Base-by-base conservation (phyloP, 495 filamentous ascomycete genomes). In the Neurospora discreta region DNA sequence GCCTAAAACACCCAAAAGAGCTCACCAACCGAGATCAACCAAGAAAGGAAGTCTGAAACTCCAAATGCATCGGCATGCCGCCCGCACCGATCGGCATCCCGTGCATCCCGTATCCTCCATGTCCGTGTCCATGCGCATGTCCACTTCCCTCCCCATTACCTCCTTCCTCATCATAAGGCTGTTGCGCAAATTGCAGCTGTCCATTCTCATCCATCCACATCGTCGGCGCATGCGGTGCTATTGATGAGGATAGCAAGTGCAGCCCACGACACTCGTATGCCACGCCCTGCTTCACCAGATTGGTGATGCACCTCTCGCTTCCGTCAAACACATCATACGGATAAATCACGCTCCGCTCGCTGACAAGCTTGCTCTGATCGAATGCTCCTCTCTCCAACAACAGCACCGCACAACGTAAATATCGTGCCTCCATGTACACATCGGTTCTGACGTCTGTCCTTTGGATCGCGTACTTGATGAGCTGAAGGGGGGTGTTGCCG, bases 391-490 rank as follows among this genome's bases (percentile, higher is more conserved):
- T 74, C 68, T 80, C 78, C 10, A 80, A 69, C 10, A 80, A 44
- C 11, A 80, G n/a, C 15, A 80, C 78, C 5, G 78, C 78, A 33
- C 78, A 80, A 3, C 78, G 74, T 39, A 80, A 73, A 44, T 80
- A 80, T 10, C 77, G 72, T 1, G 78, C 78, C 71, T 80, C 78
- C 78, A 80, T 80, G 75, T 80, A 77, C 33, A 80, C 77, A 46
- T 80, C 78, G 9, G 77, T 77, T 30, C 76, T 71, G n/a, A 80
- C 78, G 44, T 80, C 78, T 43, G 78, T 80, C 8, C 78, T 76
- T 69, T 80, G 78, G 26, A 80, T 80, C 70, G 77, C 78, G 58
- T 78, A 80, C 71, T 80, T 80, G 72, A 80, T 72, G 9, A 80
- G 78, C 71, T 80, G 78, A 39, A 80, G 72, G 11, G 78, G 77